These are phyloP conservation scores for Clonostachys rhizophaga DNA, from an alignment of 2,329 filamentous ascomycete species.

Conservation along the genomic window DNA sequence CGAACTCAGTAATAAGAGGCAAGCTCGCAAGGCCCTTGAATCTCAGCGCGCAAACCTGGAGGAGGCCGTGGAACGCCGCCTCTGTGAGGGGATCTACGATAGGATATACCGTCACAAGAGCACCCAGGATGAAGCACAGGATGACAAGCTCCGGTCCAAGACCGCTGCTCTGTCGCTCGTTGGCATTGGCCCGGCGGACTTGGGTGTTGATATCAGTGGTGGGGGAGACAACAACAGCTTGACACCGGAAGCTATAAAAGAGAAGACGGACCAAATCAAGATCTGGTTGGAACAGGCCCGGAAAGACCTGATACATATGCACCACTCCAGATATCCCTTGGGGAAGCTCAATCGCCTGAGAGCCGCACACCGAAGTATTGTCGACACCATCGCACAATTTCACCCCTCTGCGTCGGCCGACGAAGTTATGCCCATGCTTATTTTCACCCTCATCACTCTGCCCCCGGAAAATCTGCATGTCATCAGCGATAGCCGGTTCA, in stretches of 20 bases:
- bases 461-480: slow-evolving; percentile 81
- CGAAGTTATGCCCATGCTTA: slow-evolving; percentile 94
- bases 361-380: slow-evolving; percentile 86
- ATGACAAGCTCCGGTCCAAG: slow-evolving; percentile 91
- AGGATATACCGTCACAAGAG: slow-evolving; percentile 87
- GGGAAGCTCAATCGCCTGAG: slow-evolving; percentile 90
- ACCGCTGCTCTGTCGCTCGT: slow-evolving; percentile 88
- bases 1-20: slow-evolving; percentile 77
- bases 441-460: slow-evolving; percentile 90
- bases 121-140: slow-evolving; percentile 90
- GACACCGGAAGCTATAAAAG: slow-evolving; percentile 50
- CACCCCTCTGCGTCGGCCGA: slow-evolving; percentile 85
- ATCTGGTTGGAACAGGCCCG: slow-evolving; percentile 68
- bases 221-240: slow-evolving; percentile 47
- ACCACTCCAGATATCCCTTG: slow-evolving; percentile 78
- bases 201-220: slow-evolving; percentile 64
- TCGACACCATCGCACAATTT: slow-evolving; percentile 71
- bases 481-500: slow-evolving; percentile 92
- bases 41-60: slow-evolving; percentile 73
- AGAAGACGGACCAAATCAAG: slow-evolving; percentile 64
- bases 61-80: slow-evolving; percentile 83
- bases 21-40: slow-evolving; percentile 72
- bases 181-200: slow-evolving; percentile 80
- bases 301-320: slow-evolving; percentile 71
- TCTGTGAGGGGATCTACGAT: slow-evolving; percentile 81